phyloP scores from a whole-genome alignment of 192 early-diverging fungal species.

The Bifiguratus adelaidae region DNA sequence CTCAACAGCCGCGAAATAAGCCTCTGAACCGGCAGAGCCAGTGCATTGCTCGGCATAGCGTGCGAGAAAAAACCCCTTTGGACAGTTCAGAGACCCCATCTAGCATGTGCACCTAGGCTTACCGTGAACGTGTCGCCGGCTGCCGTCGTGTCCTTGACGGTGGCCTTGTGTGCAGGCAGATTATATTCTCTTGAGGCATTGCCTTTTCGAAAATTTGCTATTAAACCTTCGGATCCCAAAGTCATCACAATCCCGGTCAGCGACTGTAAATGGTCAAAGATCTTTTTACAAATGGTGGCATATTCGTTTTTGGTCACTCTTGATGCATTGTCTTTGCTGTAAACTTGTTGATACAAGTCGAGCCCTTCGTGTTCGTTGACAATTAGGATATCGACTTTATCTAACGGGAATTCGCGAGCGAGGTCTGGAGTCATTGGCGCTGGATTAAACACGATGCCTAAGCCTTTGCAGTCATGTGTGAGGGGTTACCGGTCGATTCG shows the following conservation, averaged over 20 bases:
- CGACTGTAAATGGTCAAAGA: conserved; percentile 27
- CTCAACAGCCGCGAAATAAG: conserved; percentile 17
- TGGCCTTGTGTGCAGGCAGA: conserved; percentile 26
- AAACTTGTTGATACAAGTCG: conserved; percentile 25
- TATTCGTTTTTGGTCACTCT: neutral
- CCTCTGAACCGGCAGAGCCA: conserved; percentile 37
- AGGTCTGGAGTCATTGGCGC: conserved; percentile 54
- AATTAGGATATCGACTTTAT: conserved; percentile 63
- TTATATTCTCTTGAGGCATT: conserved; percentile 20
- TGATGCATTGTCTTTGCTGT: neutral
- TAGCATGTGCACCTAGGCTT: conserved; percentile 2
- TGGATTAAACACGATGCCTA: conserved; percentile 77
- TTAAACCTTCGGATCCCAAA: conserved; percentile 52
- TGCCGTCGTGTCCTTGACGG: conserved; percentile 45
- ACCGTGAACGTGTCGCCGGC: conserved; percentile 56
- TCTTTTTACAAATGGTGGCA: conserved; percentile 3
- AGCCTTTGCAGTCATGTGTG: conserved; percentile 16
- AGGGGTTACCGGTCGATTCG: neutral
- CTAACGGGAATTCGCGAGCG: conserved; percentile 32
- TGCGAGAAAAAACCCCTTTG: conserved; percentile 8
- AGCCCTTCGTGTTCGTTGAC: conserved; percentile 73
- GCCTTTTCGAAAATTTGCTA: conserved; percentile 28
- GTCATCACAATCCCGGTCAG: conserved; percentile 58
- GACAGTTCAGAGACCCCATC: neutral
- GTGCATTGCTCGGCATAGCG: conserved; percentile 57